Evolutionary conservation across 116 monocot genomes (phyloP).

Genomic region (Papilionanthe hybrid): DNA sequence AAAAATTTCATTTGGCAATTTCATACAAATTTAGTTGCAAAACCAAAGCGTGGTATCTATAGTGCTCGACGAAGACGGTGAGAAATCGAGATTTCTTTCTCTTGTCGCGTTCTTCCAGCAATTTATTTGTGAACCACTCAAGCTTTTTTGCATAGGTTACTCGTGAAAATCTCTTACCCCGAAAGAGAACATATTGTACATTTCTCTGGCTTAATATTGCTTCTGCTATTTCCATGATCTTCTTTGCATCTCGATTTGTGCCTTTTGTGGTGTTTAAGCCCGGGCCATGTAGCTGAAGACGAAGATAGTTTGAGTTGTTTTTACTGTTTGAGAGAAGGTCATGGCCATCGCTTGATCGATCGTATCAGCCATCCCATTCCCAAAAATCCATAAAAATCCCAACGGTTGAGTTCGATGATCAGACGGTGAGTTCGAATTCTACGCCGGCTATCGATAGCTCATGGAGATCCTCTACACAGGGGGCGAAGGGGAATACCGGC

Average conservation of each 20-base stretch:
- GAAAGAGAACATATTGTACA: conserved; percentile 29
- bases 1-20: too few species aligned
- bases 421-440: not conserved
- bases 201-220: conserved; percentile 21
- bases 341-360: conserved; percentile 34
- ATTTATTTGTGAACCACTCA: conserved; percentile 18
- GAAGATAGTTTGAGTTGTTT: conserved; percentile 19
- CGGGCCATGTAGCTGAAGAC: conserved; percentile 11
- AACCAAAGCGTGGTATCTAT: too few species aligned
- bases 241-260: not conserved
- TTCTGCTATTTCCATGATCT: not conserved
- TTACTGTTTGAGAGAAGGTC: conserved; percentile 29
- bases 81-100: conserved; percentile 19
- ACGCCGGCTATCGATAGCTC: conserved; percentile 12
- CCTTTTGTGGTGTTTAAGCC: not conserved
- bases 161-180: conserved; percentile 25
- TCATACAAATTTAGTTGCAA: too few species aligned
- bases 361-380: conserved; percentile 33
- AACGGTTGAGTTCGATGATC: not conserved
- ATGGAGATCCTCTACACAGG: conserved; percentile 15
- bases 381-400: not conserved
- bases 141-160: conserved; percentile 28
- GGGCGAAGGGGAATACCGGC: conserved; percentile 42
- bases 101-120: conserved; percentile 26
- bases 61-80: conserved; percentile 12